A percentile compares a stretch with the other conserved stretches of the same genome.
Evolutionary conservation across 352 stramenopile genomes (phyloP).

Genomic region (Globisporangium heterothallicum): DNA sequence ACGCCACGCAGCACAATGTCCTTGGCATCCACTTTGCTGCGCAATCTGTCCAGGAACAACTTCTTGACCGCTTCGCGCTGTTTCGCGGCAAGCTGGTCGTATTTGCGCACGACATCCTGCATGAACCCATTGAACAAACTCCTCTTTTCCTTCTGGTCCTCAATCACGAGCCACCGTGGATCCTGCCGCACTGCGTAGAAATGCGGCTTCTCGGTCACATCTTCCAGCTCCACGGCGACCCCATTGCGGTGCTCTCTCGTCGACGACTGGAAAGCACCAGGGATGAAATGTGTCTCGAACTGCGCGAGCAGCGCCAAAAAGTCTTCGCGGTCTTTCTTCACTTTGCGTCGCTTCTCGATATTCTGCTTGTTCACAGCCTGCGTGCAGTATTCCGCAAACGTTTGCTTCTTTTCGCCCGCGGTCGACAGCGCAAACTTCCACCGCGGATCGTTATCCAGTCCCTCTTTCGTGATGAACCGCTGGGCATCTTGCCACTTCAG

Average conservation of each 20-base stretch:
- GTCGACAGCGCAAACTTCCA: constrained; percentile 65
- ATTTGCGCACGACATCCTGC: constrained; percentile 51
- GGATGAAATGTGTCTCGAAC: constrained; percentile 36
- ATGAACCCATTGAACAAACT: constrained; percentile 67
- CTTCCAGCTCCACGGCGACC: constrained; percentile 33
- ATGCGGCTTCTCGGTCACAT: constrained; percentile 35
- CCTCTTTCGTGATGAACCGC: constrained; percentile 54
- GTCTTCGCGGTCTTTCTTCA: constrained; percentile 73
- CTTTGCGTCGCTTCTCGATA: constrained; percentile 56
- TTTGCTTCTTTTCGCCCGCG: constrained; percentile 80
- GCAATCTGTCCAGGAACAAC: constrained; percentile 35
- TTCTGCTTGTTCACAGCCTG: constrained; percentile 61
- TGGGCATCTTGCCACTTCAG: constrained; percentile 75
- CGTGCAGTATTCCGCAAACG: constrained; percentile 77
- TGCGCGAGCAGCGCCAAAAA: constrained; percentile 63
- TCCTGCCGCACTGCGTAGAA: constrained; percentile 69
- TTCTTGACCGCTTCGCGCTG: constrained; percentile 34
- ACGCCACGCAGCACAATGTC: constrained; percentile 17
- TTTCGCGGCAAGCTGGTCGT: constrained; percentile 37
- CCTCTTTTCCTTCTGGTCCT: constrained; percentile 58
- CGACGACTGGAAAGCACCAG: neutral
- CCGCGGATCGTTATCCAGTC: constrained; percentile 44
- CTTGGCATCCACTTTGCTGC: constrained; percentile 25
- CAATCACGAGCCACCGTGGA: constrained; percentile 52
- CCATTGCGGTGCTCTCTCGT: constrained; percentile 13